These are phyloP conservation scores for Boletus eberwhitei DNA, from an alignment of 768 basidiomycete species.

Conservation along the genomic window DNA sequence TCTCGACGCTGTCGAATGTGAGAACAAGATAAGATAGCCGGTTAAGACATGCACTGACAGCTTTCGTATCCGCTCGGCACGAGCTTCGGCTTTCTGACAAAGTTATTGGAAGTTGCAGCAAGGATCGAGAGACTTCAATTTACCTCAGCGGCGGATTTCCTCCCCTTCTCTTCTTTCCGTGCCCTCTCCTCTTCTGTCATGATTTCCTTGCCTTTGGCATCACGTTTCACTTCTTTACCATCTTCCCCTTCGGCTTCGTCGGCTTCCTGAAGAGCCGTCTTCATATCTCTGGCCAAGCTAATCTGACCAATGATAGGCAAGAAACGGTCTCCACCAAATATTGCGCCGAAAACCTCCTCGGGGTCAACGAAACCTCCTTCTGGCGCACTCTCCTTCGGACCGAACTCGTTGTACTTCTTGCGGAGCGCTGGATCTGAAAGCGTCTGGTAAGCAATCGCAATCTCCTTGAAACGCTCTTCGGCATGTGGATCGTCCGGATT, in stretches of 20 bases:
- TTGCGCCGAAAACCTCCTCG: constrained; percentile 74
- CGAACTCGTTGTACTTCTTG: constrained; percentile 89
- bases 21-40: neutral
- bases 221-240: constrained; percentile 41
- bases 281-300: constrained; percentile 88
- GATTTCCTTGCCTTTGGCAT: constrained; percentile 53
- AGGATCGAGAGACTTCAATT: neutral
- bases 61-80: constrained; percentile 70
- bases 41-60: constrained; percentile 35
- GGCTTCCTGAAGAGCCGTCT: constrained; percentile 84
- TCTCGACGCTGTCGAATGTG: constrained; percentile 45
- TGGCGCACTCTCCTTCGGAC: constrained; percentile 73
- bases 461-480: constrained; percentile 86
- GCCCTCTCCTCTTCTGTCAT: constrained; percentile 70
- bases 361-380: constrained; percentile 90
- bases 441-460: constrained; percentile 87
- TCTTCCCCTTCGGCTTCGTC: constrained; percentile 60
- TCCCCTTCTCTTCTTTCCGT: constrained; percentile 69
- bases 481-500: constrained; percentile 84
- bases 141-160: constrained; percentile 67
- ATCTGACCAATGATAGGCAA: constrained; percentile 86
- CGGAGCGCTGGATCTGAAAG: constrained; percentile 74
- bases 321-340: constrained; percentile 89
- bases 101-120: constrained; percentile 7
- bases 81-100: constrained; percentile 71